Percentiles rank a stretch among this genome's conserved stretches.
Conservation (phyloP, 495 filamentous ascomycete genomes). For the Entonaema liquescens region DNA sequence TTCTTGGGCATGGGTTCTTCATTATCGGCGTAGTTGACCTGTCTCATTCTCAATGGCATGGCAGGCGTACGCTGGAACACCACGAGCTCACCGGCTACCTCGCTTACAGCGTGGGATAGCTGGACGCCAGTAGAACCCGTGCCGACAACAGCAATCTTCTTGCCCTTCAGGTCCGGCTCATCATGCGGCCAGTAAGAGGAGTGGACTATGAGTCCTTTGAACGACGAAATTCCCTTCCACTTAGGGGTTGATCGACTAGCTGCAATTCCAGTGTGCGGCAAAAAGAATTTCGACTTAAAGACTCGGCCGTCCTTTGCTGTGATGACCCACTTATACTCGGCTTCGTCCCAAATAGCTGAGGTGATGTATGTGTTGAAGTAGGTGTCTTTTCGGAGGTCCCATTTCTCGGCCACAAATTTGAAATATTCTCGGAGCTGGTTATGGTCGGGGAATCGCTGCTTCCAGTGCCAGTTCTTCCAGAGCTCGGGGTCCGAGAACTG, state of each 20-base stretch:
- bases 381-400: slow-evolving; percentile 61
- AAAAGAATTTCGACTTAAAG: slow-evolving; percentile 56
- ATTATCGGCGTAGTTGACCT: slow-evolving; percentile 50
- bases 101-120: slow-evolving; percentile 57
- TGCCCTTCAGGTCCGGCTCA: slow-evolving; percentile 56
- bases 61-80: slow-evolving; percentile 65
- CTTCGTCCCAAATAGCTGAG: slow-evolving; percentile 56
- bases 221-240: slow-evolving; percentile 62
- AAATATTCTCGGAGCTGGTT: slow-evolving; percentile 64
- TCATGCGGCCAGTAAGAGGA: slow-evolving; percentile 67
- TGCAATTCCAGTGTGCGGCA: slow-evolving; percentile 57
- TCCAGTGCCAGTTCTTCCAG: slow-evolving; percentile 64
- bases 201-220: slow-evolving; percentile 63
- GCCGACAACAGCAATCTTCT: slow-evolving; percentile 65
- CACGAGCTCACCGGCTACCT: slow-evolving; percentile 49
- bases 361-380: slow-evolving; percentile 60
- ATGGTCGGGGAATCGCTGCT: slow-evolving; percentile 59
- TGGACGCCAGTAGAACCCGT: slow-evolving; percentile 70
- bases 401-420: slow-evolving; percentile 59
- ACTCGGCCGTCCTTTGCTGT: slow-evolving; percentile 56
- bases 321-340: slow-evolving; percentile 56
- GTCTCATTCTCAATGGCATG: slow-evolving; percentile 61
- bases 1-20: slow-evolving; percentile 57
- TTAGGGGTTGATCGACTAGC: slow-evolving; percentile 53
- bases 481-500: slow-evolving; percentile 61